Evolutionary conservation across 148 eudicot genomes (phyloP).

Genomic region (Silene latifolia): DNA sequence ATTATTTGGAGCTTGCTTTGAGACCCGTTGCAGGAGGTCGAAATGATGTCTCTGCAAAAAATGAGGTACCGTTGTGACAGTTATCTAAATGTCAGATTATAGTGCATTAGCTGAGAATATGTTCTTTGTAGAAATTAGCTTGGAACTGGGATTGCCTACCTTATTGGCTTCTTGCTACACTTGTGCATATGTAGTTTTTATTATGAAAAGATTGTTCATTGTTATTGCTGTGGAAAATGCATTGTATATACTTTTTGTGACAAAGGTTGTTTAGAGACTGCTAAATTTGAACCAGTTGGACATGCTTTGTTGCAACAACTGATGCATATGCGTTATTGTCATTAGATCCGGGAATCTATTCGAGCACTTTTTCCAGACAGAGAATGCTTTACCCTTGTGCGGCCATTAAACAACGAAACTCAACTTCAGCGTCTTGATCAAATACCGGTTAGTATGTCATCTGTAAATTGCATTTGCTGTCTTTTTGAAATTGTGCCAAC

Average conservation of each 20-base stretch:
- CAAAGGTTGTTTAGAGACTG: background rate
- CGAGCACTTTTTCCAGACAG: constrained; percentile 95
- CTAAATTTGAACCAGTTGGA: background rate
- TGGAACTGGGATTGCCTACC: too few relatives aligned
- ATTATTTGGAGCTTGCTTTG: constrained; percentile 90
- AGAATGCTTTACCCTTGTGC: constrained; percentile 94
- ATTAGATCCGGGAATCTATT: constrained; percentile 88
- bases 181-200: too few relatives aligned
- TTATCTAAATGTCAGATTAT: too few relatives aligned
- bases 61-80: constrained; percentile 68
- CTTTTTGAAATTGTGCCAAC: background rate
- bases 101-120: background rate
- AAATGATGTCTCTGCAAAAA: constrained; percentile 77
- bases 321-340: constrained; percentile 13
- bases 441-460: constrained; percentile 58
- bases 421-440: constrained; percentile 93
- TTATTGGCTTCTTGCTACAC: too few relatives aligned
- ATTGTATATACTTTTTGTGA: too few relatives aligned
- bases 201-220: too few relatives aligned
- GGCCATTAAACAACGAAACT: constrained; percentile 79
- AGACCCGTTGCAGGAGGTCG: constrained; percentile 70
- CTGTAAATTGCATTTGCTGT: background rate
- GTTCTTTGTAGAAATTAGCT: too few relatives aligned
- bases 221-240: background rate
- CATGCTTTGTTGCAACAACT: background rate